Evolutionary conservation across 2,329 filamentous ascomycete species (phyloP), one percentile per base, ranked within the genome.

Genomic region (Xylariomycetidae sp.): DNA sequence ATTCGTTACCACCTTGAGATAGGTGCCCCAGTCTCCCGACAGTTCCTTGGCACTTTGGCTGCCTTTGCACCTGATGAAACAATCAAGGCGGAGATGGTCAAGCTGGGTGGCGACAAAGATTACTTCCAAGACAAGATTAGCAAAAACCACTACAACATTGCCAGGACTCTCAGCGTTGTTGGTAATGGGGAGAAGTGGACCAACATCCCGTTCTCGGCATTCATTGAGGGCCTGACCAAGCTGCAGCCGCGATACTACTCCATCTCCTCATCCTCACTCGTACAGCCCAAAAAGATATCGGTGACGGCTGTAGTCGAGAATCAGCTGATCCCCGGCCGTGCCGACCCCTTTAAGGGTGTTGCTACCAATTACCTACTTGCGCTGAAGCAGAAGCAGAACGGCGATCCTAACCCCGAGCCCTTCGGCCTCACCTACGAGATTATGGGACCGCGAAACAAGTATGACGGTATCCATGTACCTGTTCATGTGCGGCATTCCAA

Each of bases 211-310:
- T 97, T 98, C 67, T 95, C 92, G 7, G 81, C 89, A 51, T 81
- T 97, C 51, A 88, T 98, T 47, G 92, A 98, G 70, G 85, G 88
- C 46, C 64, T 98, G 41, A 86, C 82, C 64, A 97, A 96, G 71
- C 80, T 98, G 37, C 92, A 98, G 63, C 90, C 92, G 25, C 87
- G 92, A 31, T 98, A 97, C 73, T 98, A 98, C 70, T 98, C 94
- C 31, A 98, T 98, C 61, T 98, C 92, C 3, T 98, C 94, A 1
- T 97, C 92, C 1, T 96, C 92, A 6, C 62, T 88, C 7, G 89
- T 94, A 12, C 89, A 98, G 58, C 89, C 92, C 58, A 82, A 94
- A 64, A 90, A 88, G 68, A 88, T 98, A 47, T 87, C 92, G 40
- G 85, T 98, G 53, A 98, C 92, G 12, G 90, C 90, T 37, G 84